Evolutionary conservation across 169 alveolate genomes (phyloP).

Genomic region (Eimeria falciformis): DNA sequence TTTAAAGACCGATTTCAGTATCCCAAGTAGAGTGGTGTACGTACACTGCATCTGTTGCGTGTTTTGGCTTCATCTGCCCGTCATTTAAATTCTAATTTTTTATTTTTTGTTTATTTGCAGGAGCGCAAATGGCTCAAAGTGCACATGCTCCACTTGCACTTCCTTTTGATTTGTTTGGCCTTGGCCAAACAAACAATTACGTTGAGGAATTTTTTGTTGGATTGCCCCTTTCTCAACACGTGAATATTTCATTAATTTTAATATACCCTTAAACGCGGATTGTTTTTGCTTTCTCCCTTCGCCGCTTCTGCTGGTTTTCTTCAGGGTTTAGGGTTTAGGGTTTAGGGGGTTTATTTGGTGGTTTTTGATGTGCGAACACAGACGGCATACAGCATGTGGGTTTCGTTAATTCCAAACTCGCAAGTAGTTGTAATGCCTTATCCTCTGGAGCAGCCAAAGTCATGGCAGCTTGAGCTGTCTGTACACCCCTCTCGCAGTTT

Average conservation of each 20-base stretch:
- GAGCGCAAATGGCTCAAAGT: conserved; percentile 56
- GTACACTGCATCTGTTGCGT: neutral
- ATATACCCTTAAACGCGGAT: no score
- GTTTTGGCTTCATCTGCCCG: neutral
- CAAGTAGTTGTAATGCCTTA: conserved; percentile 60
- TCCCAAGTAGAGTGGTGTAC: no score
- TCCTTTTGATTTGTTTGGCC: conserved; percentile 65
- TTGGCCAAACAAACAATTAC: conserved; percentile 68
- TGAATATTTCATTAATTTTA: neutral
- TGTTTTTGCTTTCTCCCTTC: no score
- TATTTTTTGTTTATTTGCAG: conserved; percentile 7
- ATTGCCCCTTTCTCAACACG: conserved; percentile 40
- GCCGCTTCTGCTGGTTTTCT: neutral
- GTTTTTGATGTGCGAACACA: neutral
- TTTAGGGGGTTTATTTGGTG: neutral
- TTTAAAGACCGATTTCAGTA: no score
- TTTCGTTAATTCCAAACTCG: conserved; percentile 65
- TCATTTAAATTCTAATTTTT: neutral
- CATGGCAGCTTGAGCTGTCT: conserved; percentile 72
- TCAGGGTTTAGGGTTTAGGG: conserved; percentile 57
- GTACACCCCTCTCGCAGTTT: conserved; percentile 54
- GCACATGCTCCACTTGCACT: conserved; percentile 70
- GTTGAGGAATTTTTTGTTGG: conserved; percentile 70
- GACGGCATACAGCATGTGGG: conserved; percentile 65
- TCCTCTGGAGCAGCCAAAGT: conserved; percentile 30